Base-by-base conservation (phyloP, 2,329 filamentous ascomycete species). In the Tolypocladium ophioglossoides region DNA sequence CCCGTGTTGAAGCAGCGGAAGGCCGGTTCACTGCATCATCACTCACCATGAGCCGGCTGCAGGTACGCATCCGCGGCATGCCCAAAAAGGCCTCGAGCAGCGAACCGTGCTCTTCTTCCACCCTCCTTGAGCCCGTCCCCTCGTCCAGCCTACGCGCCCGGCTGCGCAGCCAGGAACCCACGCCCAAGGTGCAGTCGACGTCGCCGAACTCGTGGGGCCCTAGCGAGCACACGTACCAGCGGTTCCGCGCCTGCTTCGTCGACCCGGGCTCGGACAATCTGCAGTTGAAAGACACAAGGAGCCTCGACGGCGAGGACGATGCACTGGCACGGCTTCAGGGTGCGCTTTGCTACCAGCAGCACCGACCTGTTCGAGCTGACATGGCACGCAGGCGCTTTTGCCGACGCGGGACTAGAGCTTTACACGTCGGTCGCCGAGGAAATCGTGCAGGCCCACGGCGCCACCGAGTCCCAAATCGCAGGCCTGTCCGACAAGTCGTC, bases 71-170 rank as follows among this genome's bases (percentile, higher is more conserved):
- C 14, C 39, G 34, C 4, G 34, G 35, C 18, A 12, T 14, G 35
- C 11, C 34, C 18, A 7, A 32, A 3, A 51, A 34, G 27, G n/a
- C 16, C 10, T 12, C 22, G 8, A 30, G 9, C 32, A 16, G 24
- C 40, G 35, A 51, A 10, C 18, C 10, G 4, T 18, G 16, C 27
- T 24, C 27, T 11, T 54, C 53, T 2, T 52, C 41, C 14, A 27
- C 47, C 14, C 35, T 49, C n/a, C n/a, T 48, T n/a, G 41, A 50
- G 30, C 47, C 46, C 14, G 51, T 24, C 30, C 61, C 59, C n/a
- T 60, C 64, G 1, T 63, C 63, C 0, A 64, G 59, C 0, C 51
- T 69, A 1, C 62, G 66, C 22, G 62, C 61, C 37, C 64, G 66
- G 9, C 60, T 69, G 14, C 61, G 63, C 11, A 67, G 61, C 14